Conservation (phyloP, 352 stramenopile species). For the Phytophthora brassicae region DNA sequence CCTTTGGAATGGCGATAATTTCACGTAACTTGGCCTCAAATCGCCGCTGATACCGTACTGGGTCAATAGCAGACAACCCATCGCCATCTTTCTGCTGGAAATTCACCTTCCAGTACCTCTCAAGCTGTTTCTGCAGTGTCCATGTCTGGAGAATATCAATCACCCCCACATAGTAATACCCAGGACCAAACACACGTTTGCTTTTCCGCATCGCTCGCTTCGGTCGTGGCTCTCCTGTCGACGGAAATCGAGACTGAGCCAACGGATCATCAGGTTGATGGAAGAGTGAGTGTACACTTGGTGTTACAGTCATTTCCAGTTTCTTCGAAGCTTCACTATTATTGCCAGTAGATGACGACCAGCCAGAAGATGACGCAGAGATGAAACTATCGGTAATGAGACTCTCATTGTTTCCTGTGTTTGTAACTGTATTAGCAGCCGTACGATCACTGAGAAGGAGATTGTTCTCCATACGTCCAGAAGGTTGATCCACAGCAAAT, state of each 20-base stretch:
- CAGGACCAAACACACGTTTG: conserved; percentile 78
- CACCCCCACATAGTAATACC: conserved; percentile 89
- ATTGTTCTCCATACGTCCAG: conserved; percentile 37
- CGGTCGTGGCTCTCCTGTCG: conserved; percentile 19
- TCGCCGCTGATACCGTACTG: conserved; percentile 70
- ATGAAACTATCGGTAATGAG: conserved; percentile 49
- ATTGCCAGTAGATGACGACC: conserved; percentile 19
- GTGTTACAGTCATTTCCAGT: conserved; percentile 14
- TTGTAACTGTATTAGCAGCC: conserved; percentile 19
- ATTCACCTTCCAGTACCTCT: conserved; percentile 84
- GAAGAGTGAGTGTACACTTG: conserved; percentile 40
- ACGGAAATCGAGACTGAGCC: conserved; percentile 26
- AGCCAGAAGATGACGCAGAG: conserved; percentile 34
- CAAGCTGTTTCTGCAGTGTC: conserved; percentile 79
- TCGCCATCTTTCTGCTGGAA: conserved; percentile 68
- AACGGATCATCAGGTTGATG: conserved; percentile 21
- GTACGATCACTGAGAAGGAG: conserved; percentile 22
- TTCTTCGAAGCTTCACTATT: conserved; percentile 1
- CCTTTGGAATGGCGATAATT: conserved; percentile 78
- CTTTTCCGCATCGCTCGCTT: conserved; percentile 69
- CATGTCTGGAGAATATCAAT: conserved; percentile 92
- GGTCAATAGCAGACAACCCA: conserved; percentile 84
- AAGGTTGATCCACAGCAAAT: conserved; percentile 69
- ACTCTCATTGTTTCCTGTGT: conserved; percentile 16
- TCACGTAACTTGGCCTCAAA: conserved; percentile 83